These are phyloP conservation scores for Arctostaphylos glauca DNA, from an alignment of 148 eudicot species.

Conservation along the genomic window DNA sequence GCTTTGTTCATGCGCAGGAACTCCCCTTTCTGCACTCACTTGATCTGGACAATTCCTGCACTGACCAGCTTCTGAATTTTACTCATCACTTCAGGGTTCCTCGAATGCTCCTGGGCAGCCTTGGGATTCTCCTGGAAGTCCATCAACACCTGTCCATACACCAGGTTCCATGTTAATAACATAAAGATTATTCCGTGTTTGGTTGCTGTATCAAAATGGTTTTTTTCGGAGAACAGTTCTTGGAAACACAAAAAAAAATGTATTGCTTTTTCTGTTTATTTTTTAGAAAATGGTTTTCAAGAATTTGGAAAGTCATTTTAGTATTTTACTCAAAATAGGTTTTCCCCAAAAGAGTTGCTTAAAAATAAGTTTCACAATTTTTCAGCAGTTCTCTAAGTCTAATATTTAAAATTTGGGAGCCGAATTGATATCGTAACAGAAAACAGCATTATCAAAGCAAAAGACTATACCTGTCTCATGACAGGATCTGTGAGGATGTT, in stretches of 20 bases:
- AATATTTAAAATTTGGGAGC: not conserved
- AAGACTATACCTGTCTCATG: constrained; percentile 79
- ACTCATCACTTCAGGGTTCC: constrained; percentile 81
- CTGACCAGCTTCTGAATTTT: constrained; percentile 86
- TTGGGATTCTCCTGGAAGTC: constrained; percentile 91
- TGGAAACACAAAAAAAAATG: not conserved
- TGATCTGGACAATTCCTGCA: constrained; percentile 88
- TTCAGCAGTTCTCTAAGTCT: not conserved
- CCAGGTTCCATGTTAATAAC: not conserved
- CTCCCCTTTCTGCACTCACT: constrained; percentile 11
- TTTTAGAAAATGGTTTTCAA: too few species aligned
- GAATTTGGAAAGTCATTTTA: not conserved
- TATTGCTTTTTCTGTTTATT: too few species aligned
- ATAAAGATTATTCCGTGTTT: not conserved
- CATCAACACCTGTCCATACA: constrained; percentile 47
- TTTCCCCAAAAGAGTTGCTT: not conserved
- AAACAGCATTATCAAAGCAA: not conserved
- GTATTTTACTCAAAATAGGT: not conserved
- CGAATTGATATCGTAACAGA: not conserved
- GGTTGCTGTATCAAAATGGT: not conserved
- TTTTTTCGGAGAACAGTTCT: not conserved
- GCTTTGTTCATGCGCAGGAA: not conserved
- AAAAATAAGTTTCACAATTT: not conserved
- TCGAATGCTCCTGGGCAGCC: constrained; percentile 89
- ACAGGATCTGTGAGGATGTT: constrained; percentile 90